Conservation (phyloP, 371 early-diverging fungal species). For the Mucor ambiguus region DNA sequence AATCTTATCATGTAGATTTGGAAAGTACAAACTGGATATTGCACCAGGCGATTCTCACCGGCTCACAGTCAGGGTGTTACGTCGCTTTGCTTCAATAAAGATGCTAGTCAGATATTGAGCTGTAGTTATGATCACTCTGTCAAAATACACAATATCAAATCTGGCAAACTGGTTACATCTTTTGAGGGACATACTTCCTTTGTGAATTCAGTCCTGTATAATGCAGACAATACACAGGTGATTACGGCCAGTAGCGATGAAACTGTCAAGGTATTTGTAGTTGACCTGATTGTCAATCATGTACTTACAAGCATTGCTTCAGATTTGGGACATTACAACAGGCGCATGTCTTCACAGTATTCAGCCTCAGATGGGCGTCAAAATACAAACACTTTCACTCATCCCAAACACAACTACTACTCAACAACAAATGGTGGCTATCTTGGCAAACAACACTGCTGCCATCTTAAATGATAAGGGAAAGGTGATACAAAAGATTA, state of each 20-base stretch:
- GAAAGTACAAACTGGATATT: conserved; percentile 80
- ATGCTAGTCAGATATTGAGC: conserved; percentile 80
- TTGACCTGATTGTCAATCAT: neutral
- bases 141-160: conserved; percentile 87
- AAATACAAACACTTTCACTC: conserved; percentile 17
- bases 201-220: conserved; percentile 81
- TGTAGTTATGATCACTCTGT: conserved; percentile 83
- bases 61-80: conserved; percentile 92
- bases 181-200: conserved; percentile 92
- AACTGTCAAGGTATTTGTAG: conserved; percentile 67
- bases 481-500: conserved; percentile 43
- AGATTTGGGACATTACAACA: conserved; percentile 81
- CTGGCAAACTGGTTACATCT: conserved; percentile 86
- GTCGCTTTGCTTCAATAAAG: conserved; percentile 75
- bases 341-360: conserved; percentile 49
- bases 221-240: conserved; percentile 65
- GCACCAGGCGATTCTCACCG: conserved; percentile 69
- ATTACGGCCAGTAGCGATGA: conserved; percentile 89
- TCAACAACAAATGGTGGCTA: conserved; percentile 65
- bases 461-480: conserved; percentile 68
- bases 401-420: conserved; percentile 44
- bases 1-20: conserved; percentile 51
- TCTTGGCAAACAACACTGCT: conserved; percentile 66
- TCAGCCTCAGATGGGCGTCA: conserved; percentile 38
- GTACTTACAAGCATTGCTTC: neutral